Percentiles rank a stretch among this genome's conserved stretches.
Conservation (phyloP, 2,329 filamentous ascomycete genomes). For the Biscogniauxia mediterranea region DNA sequence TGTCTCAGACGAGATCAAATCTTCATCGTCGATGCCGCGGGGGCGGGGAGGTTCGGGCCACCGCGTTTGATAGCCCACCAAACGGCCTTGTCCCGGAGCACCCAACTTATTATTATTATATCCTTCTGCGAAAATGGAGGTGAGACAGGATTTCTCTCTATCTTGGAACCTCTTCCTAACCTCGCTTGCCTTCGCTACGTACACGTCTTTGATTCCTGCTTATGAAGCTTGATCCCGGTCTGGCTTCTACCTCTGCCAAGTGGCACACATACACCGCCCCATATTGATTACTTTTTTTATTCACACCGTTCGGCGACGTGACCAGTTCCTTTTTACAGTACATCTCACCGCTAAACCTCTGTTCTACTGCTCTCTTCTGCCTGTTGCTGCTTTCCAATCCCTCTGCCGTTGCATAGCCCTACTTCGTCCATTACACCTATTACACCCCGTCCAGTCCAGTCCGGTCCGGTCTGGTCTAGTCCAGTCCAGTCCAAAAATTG, state of each 20-base stretch:
- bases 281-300: neutral
- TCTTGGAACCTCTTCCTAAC: neutral
- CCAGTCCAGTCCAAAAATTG: conserved; percentile 25
- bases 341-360: neutral
- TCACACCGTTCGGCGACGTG: neutral
- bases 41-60: conserved; percentile 27
- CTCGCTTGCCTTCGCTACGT: neutral
- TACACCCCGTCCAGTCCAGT: too few species aligned
- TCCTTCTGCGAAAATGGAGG: conserved; percentile 8
- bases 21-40: conserved; percentile 27
- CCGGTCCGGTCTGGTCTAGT: conserved; percentile 3
- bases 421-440: neutral
- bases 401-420: conserved; percentile 15
- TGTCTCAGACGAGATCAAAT: conserved; percentile 5
- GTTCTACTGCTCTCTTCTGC: conserved; percentile 2
- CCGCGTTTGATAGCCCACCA: conserved; percentile 26
- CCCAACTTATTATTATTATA: neutral
- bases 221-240: conserved; percentile 11
- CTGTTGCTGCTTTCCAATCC: conserved; percentile 8
- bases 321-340: neutral
- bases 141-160: conserved; percentile 6
- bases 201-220: neutral
- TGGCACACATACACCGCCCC: neutral
- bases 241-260: conserved; percentile 4
- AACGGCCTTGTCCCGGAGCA: conserved; percentile 10